Evolutionary conservation across 345 rosid genomes (phyloP), one percentile per base, ranked within the genome.

Genomic region (Citrus unshiu): DNA sequence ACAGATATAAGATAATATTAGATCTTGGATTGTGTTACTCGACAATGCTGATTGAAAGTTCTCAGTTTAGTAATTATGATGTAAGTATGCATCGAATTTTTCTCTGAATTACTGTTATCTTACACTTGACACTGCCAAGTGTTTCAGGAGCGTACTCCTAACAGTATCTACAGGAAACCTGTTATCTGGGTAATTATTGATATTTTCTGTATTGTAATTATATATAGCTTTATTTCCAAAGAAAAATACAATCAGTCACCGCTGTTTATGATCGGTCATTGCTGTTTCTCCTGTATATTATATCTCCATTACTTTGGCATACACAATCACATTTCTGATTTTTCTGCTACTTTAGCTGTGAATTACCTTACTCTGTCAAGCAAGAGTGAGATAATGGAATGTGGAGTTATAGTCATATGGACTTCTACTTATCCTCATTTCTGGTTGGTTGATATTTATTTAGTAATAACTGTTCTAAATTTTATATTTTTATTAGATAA

Each of bases 401-500:
- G 14, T 76, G n/a, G 59, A 32, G 37, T 64, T n/a, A n/a, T 56
- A 16, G 63, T 30, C 24, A 34, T 32, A 14, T 51, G 10, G 46
- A 34, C 35, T 51, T 76, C 5, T 35, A 4, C 18, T 54, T 9
- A 57, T n/a, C 46, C 39, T 75, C 63, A 14, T 24, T 25, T 6
- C 14, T 58, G 66, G 67, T 34, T 73, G 67, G 27, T 59, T 74
- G 51, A 1, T 7, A 32, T 49, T 56, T 57, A 32, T 81, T 14
- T 59, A 27, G 66, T 78, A 60, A 77, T 16, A 4, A 59, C 39
- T 24, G 68, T 25, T 68, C 51, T 69, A 24, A 77, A 51, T 79
- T n/a, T 63, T 64, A 32, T 64, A 40, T 78, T 35, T 81, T 14
- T 77, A 24, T 34, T 82, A 96, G 98, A 91, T 78, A 96, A 91